A percentile compares a stretch with the other conserved stretches of the same genome.
Evolutionary conservation across 2,329 filamentous ascomycete species (phyloP).

Genomic region (Xenosphaeropsis pyriputrescens): DNA sequence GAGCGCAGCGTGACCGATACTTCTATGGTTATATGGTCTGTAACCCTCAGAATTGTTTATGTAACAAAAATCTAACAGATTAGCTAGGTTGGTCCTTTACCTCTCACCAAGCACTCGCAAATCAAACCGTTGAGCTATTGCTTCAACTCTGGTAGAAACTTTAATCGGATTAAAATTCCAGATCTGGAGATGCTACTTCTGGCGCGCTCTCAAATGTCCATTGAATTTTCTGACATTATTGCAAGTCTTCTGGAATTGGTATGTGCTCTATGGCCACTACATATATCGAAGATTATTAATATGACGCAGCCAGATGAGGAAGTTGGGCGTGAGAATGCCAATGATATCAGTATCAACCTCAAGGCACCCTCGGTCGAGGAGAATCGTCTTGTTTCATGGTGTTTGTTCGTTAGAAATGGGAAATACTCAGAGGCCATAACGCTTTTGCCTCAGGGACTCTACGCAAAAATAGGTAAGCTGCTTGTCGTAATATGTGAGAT

Average conservation of each 20-base stretch:
- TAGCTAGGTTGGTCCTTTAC: slow-evolving; percentile 7
- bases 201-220: neutral
- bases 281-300: neutral
- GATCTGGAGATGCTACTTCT: neutral
- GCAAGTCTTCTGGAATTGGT: neutral
- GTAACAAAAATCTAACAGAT: neutral
- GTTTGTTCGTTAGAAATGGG: neutral
- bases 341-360: neutral
- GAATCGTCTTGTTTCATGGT: slow-evolving; percentile 1
- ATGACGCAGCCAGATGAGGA: neutral
- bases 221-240: slow-evolving; percentile 1
- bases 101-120: slow-evolving; percentile 2
- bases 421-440: neutral
- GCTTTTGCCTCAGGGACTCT: slow-evolving; percentile 3
- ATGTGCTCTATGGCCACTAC: neutral
- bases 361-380: neutral
- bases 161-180: slow-evolving; percentile 1
- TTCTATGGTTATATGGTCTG: slow-evolving; percentile 5
- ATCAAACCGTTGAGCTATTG: slow-evolving; percentile 3
- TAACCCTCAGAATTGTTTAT: neutral
- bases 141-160: slow-evolving; percentile 5
- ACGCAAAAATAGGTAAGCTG: slow-evolving; percentile 5
- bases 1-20: slow-evolving; percentile 1
- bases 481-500: neutral
- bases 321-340: neutral